A percentile compares a stretch with the other conserved stretches of the same genome.
Conservation (phyloP, 768 basidiomycete genomes). For the Mycena vitilis region DNA sequence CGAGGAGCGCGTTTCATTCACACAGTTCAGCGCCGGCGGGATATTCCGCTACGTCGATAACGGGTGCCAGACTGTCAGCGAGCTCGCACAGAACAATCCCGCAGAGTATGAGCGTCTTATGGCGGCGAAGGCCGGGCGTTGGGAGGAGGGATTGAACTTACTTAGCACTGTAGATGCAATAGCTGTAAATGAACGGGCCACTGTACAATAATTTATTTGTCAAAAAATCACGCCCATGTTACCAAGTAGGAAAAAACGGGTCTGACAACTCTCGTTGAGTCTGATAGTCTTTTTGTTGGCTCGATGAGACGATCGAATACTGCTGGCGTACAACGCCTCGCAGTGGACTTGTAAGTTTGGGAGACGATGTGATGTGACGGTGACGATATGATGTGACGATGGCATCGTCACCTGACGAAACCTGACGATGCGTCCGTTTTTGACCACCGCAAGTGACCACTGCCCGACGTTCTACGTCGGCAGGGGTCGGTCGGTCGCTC, state of each 20-base stretch:
- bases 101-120: slow-evolving; percentile 2
- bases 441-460: neutral
- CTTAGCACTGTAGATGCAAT: no score
- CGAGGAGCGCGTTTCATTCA: slow-evolving; percentile 40
- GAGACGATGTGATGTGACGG: neutral
- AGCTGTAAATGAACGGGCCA: no score
- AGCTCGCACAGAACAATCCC: slow-evolving; percentile 4
- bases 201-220: no score
- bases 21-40: slow-evolving; percentile 43
- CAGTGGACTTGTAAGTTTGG: neutral
- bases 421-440: neutral
- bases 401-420: slow-evolving; percentile 4
- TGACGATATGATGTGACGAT: neutral
- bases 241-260: no score
- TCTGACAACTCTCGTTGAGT: no score
- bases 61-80: slow-evolving; percentile 32
- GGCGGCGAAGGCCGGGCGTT: no score
- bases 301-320: no score
- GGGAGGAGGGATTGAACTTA: no score
- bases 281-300: no score
- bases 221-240: no score
- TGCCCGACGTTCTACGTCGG: slow-evolving; percentile 27
- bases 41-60: slow-evolving; percentile 43
- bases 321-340: no score
- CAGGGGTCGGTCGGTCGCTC: slow-evolving; percentile 11